phyloP scores from a whole-genome alignment of 768 basidiomycete species.

The Leccinum arenicola region DNA sequence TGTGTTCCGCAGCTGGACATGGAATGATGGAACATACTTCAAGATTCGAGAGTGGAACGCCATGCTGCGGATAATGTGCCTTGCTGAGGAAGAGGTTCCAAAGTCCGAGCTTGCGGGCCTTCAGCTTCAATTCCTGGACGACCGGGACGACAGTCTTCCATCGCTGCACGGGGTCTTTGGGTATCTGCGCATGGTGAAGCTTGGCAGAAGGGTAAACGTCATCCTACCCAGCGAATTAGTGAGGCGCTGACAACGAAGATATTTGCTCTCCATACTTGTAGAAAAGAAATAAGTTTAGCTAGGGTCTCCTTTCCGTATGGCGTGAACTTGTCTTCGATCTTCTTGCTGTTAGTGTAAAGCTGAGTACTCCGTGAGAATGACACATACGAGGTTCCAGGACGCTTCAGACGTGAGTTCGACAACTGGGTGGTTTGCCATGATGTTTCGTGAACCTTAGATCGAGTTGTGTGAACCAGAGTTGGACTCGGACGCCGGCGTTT shows the following conservation, averaged over 20 bases:
- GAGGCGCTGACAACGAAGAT: not conserved
- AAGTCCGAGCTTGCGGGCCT: constrained; percentile 83
- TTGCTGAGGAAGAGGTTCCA: constrained; percentile 99
- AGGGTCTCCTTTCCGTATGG: constrained; percentile 85
- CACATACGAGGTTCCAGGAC: constrained; percentile 81
- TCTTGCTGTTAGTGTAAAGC: constrained; percentile 6
- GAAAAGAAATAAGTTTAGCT: constrained; percentile 77
- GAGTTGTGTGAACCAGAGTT: not conserved
- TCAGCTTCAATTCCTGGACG: constrained; percentile 79
- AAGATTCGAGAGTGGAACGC: constrained; percentile 88
- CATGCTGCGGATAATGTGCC: constrained; percentile 85
- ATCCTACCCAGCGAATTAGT: constrained; percentile 46
- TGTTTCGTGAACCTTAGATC: not conserved
- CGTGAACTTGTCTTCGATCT: constrained; percentile 94
- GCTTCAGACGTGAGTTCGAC: constrained; percentile 76
- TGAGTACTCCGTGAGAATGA: not conserved
- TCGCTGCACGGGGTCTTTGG: constrained; percentile 64
- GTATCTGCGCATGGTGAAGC: constrained; percentile 79
- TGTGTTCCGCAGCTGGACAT: not conserved
- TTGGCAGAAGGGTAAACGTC: constrained; percentile 81
- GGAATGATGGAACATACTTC: constrained; percentile 54
- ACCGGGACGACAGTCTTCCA: constrained; percentile 86
- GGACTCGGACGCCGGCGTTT: not conserved
- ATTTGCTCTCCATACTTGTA: constrained; percentile 54
- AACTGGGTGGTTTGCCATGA: constrained; percentile 68